Conservation (phyloP, 352 stramenopile genomes). For the Globisporangium rhizosaccharum region DNA sequence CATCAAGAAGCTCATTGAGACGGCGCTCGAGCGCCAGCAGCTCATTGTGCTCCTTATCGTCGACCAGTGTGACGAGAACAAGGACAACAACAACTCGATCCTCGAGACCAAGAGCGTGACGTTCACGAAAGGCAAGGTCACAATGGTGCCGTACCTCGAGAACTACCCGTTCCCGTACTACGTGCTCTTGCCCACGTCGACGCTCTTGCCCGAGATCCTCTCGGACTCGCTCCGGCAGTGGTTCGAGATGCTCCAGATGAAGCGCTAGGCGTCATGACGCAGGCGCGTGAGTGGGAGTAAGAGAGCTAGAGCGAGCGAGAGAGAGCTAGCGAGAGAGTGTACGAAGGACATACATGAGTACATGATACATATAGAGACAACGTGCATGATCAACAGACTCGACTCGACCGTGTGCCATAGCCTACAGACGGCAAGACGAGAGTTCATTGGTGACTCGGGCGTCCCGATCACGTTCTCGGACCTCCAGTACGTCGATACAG, state of each 20-base stretch:
- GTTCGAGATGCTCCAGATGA: slow-evolving; percentile 97
- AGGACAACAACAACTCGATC: slow-evolving; percentile 89
- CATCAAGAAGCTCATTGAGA: slow-evolving; percentile 94
- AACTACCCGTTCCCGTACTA: slow-evolving; percentile 99
- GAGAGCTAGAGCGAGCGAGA: background rate
- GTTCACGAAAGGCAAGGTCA: slow-evolving; percentile 94
- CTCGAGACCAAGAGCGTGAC: slow-evolving; percentile 97
- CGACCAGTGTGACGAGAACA: slow-evolving; percentile 57
- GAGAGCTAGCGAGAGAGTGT: too few species aligned
- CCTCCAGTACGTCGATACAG: slow-evolving; percentile 88
- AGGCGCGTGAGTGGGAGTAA: background rate
- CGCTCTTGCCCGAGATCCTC: slow-evolving; percentile 97
- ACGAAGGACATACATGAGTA: too few species aligned
- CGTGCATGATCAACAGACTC: too few species aligned
- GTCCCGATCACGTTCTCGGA: slow-evolving; percentile 48
- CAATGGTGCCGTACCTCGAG: slow-evolving; percentile 98
- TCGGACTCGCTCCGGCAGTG: slow-evolving; percentile 98
- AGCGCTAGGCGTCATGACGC: slow-evolving; percentile 20
- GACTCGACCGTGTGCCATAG: too few species aligned
- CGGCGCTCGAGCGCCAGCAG: slow-evolving; percentile 96
- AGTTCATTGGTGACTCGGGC: too few species aligned
- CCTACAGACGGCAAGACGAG: too few species aligned
- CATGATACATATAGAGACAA: slow-evolving; percentile 1
- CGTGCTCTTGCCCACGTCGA: slow-evolving; percentile 94
- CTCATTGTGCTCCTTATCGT: slow-evolving; percentile 98